Percentiles rank a stretch among this genome's conserved stretches.
Evolutionary conservation across 164 flowering plant genomes (phyloP).

Genomic region (Piper betle): DNA sequence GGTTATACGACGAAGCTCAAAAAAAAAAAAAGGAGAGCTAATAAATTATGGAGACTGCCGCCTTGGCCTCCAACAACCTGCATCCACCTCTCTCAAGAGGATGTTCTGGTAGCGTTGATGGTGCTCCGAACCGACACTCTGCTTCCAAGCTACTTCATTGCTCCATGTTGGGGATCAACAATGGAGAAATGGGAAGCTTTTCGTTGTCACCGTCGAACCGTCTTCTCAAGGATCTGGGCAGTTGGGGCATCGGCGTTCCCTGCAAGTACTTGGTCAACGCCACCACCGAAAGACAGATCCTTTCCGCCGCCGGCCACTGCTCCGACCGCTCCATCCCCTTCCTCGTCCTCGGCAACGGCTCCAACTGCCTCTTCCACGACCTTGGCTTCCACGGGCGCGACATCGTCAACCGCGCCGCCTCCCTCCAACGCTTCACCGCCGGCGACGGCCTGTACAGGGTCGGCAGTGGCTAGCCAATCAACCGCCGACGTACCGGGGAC

Average conservation of each 20-base stretch:
- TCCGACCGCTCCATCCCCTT: constrained; percentile 15
- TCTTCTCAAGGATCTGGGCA: constrained; percentile 10
- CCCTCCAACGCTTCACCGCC: constrained; percentile 27
- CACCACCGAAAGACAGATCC: constrained; percentile 6
- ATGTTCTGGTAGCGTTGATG: too few relatives aligned
- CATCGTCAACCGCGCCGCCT: constrained; percentile 26
- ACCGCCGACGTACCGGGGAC: constrained; percentile 39
- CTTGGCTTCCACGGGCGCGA: constrained; percentile 40
- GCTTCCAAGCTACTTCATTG: too few relatives aligned
- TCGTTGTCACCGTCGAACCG: constrained; percentile 3
- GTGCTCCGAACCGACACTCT: too few relatives aligned
- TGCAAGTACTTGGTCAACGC: constrained; percentile 7
- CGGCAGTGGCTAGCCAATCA: constrained; percentile 37
- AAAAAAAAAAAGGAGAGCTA: too few relatives aligned
- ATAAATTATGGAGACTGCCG: too few relatives aligned
- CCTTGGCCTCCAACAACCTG: too few relatives aligned
- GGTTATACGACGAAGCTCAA: too few relatives aligned
- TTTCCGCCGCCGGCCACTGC: constrained; percentile 4
- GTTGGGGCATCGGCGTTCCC: constrained; percentile 13
- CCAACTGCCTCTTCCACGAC: constrained; percentile 46
- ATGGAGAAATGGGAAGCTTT: not conserved
- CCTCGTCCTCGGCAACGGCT: constrained; percentile 37
- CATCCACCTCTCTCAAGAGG: too few relatives aligned
- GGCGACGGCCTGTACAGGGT: constrained; percentile 29
- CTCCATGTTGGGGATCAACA: constrained; percentile 1